Conservation (phyloP, 139 green algal genomes). For the Zygnema circumcarinatum region DNA sequence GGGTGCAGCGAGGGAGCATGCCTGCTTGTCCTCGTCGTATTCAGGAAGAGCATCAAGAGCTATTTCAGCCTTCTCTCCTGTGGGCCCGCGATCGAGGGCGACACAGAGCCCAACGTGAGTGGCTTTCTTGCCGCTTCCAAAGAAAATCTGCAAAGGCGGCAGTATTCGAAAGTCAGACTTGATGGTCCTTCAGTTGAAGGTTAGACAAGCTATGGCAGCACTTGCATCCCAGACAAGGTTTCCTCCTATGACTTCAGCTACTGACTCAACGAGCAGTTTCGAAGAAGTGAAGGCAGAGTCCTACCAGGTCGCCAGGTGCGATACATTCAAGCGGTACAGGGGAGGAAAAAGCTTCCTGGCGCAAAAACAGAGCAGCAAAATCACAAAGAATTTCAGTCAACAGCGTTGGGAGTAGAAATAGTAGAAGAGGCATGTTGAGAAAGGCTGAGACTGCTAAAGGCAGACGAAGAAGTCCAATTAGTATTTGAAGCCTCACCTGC, state of each 20-base stretch:
- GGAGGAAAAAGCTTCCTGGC: constrained; percentile 9
- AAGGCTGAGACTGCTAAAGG: no score
- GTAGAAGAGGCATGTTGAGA: no score
- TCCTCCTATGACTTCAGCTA: no score
- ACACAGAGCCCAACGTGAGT: constrained; percentile 2
- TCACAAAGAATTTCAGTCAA: neutral
- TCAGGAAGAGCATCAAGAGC: no score
- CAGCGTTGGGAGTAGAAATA: no score
- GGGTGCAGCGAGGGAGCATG: neutral
- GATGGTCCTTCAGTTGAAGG: neutral
- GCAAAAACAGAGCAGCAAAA: neutral
- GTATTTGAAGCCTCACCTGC: constrained; percentile 41
- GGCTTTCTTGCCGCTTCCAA: constrained; percentile 5
- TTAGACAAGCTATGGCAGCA: no score
- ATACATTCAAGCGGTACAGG: neutral
- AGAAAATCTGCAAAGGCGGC: constrained; percentile 17
- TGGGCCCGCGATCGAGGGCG: neutral
- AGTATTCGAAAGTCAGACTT: neutral
- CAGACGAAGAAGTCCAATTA: no score
- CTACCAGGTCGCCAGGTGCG: neutral
- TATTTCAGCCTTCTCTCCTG: neutral
- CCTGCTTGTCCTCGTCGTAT: neutral
- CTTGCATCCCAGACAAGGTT: no score
- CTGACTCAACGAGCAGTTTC: neutral
- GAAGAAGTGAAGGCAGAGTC: neutral